Evolutionary conservation across 108 stramenopile genomes (phyloP).

Genomic region (Conticribra guillardii): DNA sequence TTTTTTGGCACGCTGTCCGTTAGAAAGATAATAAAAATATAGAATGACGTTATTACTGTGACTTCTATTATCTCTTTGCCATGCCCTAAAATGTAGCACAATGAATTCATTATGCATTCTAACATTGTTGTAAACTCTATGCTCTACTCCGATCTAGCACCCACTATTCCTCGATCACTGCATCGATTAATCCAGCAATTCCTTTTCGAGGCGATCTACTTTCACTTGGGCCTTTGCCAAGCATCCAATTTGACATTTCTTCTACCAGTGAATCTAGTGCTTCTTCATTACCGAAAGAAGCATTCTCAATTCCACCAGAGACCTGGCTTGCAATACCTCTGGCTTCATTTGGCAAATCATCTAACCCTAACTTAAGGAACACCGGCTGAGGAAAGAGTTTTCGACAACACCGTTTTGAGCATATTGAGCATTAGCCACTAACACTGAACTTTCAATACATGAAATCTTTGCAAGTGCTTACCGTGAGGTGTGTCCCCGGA

Average conservation of each 20-base stretch:
- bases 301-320: conserved; percentile 74
- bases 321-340: conserved; percentile 71
- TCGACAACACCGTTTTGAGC: no score
- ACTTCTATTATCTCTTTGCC: no score
- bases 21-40: no score
- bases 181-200: conserved; percentile 36
- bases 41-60: no score
- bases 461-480: conserved; percentile 24
- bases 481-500: conserved; percentile 72
- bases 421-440: not conserved
- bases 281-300: conserved; percentile 76
- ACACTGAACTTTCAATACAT: not conserved
- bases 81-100: no score
- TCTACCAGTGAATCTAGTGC: conserved; percentile 59
- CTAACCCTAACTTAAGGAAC: conserved; percentile 64
- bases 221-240: conserved; percentile 53
- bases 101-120: no score
- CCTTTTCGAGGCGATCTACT: conserved; percentile 11
- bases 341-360: conserved; percentile 67
- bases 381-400: no score
- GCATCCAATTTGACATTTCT: conserved; percentile 73
- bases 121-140: no score
- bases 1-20: no score
- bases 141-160: not conserved
- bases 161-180: conserved; percentile 30